Base-by-base conservation (phyloP, 2,329 filamentous ascomycete genomes). In the Neonectria sp. region DNA sequence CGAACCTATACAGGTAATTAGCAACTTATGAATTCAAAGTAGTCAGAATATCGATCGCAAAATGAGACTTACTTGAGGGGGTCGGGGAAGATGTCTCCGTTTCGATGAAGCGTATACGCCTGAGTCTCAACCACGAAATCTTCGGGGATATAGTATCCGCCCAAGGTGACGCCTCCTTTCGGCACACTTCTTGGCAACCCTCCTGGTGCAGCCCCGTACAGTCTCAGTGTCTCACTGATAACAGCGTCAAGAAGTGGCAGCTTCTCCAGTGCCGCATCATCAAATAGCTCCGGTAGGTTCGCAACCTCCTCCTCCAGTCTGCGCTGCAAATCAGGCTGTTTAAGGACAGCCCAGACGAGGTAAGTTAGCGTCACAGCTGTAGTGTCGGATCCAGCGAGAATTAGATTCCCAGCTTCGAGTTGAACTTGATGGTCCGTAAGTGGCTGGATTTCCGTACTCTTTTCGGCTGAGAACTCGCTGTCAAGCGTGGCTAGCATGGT, bases 141-240 rank as follows among this genome's bases (percentile, higher is more conserved):
- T 4, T 63, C 27, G 9, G 60, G 60, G 27, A 63, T 52, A 8
- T 46, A 58, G 24, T 63, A 31, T 2, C 55, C 46, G 1, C 43
- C 33, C 5, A 63, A 27, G 4, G 53, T 63, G 1, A n/a, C 53
- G 2, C 60, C 60, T 2, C 60, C 60, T 35, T 33, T 27, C 0
- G 71, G 70, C 1, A 69, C 70, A 1, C 51, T 31, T 0, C 71
- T 56, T 0, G 70, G 70, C 3, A 69, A 25, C 2, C 53, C 55
- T 12, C 68, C 70, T 6, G 68, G 68, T 0, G 70, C 71, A 1
- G 71, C 70, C 0, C 70, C 70, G 9, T 73, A 73, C 0, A 73
- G 25, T 2, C 71, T 27, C 1, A 73, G 29, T 0, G 68, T 67
- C 7, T 73, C 70, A 11, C 69, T 62, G 2, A 73, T 64, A 0